Conservation (phyloP, 2,329 filamentous ascomycete genomes). For the Aspergillus texensis region DNA sequence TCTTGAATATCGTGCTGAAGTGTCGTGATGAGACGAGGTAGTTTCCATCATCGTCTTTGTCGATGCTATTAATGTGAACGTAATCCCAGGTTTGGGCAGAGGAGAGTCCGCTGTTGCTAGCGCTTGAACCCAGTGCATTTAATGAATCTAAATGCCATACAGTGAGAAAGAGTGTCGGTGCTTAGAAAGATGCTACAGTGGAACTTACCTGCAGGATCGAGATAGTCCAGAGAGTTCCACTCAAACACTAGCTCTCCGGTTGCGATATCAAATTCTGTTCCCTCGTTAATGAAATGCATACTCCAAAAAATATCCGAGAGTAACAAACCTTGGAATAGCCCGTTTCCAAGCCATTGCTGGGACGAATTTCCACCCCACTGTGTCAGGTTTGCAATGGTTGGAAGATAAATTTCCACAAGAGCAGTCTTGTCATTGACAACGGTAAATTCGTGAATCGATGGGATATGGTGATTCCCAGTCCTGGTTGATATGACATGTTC, state of each 20-base stretch:
- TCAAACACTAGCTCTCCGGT: slow-evolving; percentile 10
- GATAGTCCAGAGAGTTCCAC: slow-evolving; percentile 9
- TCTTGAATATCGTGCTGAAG: slow-evolving; percentile 30
- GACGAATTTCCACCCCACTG: neutral
- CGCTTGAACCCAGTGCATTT: neutral
- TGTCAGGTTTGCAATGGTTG: neutral
- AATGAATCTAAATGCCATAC: neutral
- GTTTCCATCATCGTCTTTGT: slow-evolving; percentile 25
- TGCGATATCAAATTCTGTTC: slow-evolving; percentile 1
- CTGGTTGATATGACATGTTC: slow-evolving; percentile 54
- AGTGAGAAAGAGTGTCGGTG: neutral
- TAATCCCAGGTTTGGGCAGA: slow-evolving; percentile 31
- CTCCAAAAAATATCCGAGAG: neutral
- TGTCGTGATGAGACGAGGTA: slow-evolving; percentile 33
- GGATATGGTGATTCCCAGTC: slow-evolving; percentile 26
- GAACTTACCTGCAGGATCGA: slow-evolving; percentile 4
- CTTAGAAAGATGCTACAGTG: neutral
- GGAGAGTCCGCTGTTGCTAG: neutral
- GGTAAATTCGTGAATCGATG: neutral
- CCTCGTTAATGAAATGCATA: neutral
- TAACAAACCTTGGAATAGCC: neutral
- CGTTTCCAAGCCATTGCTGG: neutral
- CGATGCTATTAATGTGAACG: slow-evolving; percentile 30
- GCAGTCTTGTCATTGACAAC: neutral
- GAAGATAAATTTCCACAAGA: neutral